Base-by-base conservation (phyloP, 2,329 filamentous ascomycete genomes). In the Xylaria sp. region DNA sequence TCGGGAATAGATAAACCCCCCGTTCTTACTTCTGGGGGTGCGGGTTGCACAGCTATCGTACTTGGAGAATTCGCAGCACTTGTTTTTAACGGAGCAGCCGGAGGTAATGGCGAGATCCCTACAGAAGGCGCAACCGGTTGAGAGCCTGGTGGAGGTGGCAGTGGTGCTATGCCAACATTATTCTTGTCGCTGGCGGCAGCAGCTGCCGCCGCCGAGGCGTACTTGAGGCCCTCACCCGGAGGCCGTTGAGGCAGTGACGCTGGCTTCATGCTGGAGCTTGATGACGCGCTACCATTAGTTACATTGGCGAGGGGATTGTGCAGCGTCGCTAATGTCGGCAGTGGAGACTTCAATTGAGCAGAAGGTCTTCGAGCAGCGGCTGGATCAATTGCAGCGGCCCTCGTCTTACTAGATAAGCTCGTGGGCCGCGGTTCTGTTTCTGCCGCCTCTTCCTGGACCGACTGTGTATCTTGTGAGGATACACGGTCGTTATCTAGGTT, bases 391-490 rank as follows among this genome's bases (percentile, higher is more conserved):
- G 85, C 83, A 31, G 86, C 83, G 28, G 86, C 82, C 71, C 86
- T 85, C 64, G 92, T 90, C 73, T 84, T 80, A 72, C 80, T 71
- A 10, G 83, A 79, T 74, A 86, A 81, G 74, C 82, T 84, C 70
- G 77, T 78, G 20, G 82, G 78, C 72, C 80, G 83, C 76, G 76
- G 80, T 75, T 88, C 90, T 69, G 78, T 77, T 63, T 97, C 94
- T 20, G 86, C 83, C 10, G 87, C 80, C 46, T 98, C 95, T 70
- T 98, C 95, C 76, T 94, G 93, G 84, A 97, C 86, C 61, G 96
- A 98, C 78, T 97, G 94, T 33, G 92, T 89, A 80, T 99, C 96
- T 82, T 98, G 94, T 68, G 95, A 98, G n/a, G 95, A 98, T 70
- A 92, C 90, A 77, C 91, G 90, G 82, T 98, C 96, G 80, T 90